Conservation (phyloP, 441 rosid species). For the Jatropha multifida region DNA sequence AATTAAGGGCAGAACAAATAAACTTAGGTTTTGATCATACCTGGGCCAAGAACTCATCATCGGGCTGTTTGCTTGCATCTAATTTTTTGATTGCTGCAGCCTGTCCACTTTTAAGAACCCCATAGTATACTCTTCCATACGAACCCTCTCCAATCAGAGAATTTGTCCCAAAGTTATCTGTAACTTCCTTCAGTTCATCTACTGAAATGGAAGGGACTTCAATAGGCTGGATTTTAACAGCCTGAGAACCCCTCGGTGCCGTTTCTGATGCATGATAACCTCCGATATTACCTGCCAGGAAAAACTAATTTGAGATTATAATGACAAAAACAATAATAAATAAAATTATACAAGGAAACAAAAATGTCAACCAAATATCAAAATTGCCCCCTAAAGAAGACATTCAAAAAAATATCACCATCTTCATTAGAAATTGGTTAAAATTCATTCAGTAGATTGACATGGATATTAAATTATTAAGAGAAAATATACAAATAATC, state of each 20-base stretch:
- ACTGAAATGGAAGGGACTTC: conserved; percentile 75
- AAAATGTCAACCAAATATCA: neutral
- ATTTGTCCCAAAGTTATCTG: conserved; percentile 64
- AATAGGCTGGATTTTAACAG: conserved; percentile 79
- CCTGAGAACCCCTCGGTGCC: conserved; percentile 57
- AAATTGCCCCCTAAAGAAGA: neutral
- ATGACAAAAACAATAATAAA: neutral
- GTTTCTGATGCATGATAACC: conserved; percentile 60
- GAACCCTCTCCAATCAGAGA: conserved; percentile 97
- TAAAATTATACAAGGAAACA: neutral
- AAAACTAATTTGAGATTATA: conserved; percentile 24
- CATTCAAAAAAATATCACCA: neutral
- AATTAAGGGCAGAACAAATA: neutral
- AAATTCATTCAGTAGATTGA: conserved; percentile 10
- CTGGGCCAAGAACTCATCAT: conserved; percentile 51
- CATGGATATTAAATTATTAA: neutral
- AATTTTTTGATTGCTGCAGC: conserved; percentile 85
- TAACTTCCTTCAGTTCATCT: conserved; percentile 76
- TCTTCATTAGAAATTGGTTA: neutral
- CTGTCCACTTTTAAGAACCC: conserved; percentile 56
- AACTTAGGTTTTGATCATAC: conserved; percentile 15
- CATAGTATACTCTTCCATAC: conserved; percentile 89
- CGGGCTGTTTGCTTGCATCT: conserved; percentile 73
- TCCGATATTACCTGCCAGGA: conserved; percentile 52
- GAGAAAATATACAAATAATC: neutral